Conservation (phyloP, 148 eudicot species). For the Vaccinium corymbosum region DNA sequence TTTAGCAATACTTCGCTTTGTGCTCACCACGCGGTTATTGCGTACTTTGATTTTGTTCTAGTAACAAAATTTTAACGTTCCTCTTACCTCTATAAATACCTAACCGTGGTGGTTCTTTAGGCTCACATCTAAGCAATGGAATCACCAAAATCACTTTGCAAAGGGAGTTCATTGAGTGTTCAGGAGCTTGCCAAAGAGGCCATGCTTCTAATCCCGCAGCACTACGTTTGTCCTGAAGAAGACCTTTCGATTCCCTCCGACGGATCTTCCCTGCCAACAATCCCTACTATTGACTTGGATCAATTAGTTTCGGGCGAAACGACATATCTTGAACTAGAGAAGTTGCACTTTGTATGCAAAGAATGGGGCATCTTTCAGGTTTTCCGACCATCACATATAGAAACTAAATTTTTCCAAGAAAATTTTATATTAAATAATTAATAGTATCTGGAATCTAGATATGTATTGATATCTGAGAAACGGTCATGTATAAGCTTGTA, state of each 20-base stretch:
- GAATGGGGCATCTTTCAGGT: conserved; percentile 51
- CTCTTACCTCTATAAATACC: conserved; percentile 17
- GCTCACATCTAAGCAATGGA: conserved; percentile 16
- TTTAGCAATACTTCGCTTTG: too few species aligned
- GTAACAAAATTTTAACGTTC: too few species aligned
- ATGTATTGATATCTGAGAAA: background rate
- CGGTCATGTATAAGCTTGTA: background rate
- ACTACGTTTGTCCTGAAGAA: conserved; percentile 18
- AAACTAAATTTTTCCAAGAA: background rate
- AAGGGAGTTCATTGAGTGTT: conserved; percentile 14
- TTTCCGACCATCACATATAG: background rate
- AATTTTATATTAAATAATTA: too few species aligned
- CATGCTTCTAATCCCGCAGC: conserved; percentile 21
- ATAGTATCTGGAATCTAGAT: background rate
- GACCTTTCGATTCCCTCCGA: conserved; percentile 20
- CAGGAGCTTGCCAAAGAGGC: conserved; percentile 36
- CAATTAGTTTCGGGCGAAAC: conserved; percentile 9
- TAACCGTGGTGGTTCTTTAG: background rate
- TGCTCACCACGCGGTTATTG: too few species aligned
- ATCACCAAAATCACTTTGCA: conserved; percentile 8
- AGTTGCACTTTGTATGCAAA: conserved; percentile 27
- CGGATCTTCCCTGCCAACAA: conserved; percentile 10
- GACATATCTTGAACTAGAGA: conserved; percentile 13
- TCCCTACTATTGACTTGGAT: conserved; percentile 34
- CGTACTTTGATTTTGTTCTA: too few species aligned